Base-by-base conservation (phyloP, 495 filamentous ascomycete species). In the Apodospora peruviana region DNA sequence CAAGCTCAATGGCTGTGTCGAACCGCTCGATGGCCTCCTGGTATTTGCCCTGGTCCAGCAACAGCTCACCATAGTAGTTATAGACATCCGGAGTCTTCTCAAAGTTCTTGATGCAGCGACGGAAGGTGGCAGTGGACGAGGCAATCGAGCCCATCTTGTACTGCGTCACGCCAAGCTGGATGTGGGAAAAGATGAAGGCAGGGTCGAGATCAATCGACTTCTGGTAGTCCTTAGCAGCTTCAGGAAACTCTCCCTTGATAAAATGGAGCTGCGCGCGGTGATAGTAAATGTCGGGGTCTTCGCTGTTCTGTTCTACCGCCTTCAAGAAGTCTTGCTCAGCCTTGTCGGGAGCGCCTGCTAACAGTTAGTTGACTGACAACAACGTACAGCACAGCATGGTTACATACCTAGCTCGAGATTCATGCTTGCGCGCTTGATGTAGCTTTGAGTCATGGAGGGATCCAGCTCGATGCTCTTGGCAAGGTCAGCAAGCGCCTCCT, bases 81-180 rank as follows among this genome's bases (percentile, higher is more conserved):
- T 97, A 99, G 2, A 99, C 93, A 63, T 99, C 93, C 4, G 93
- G 91, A 8, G 91, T 89, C 54, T 88, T 87, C 53, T 90, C 87
- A 60, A 99, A 99, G 70, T 94, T 95, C 86, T 97, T 99, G 59
- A 96, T 91, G 62, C 90, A 95, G 24, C 91, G 79, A 51, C 93
- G 79, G 82, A 99, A 99, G 5, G 94, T 97, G 12, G 94, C 90
- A 90, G 96, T 97, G 21, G 91, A 95, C 5, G 91, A 96, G 3
- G 93, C 93, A 41, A 97, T 86, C 9, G 90, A 96, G 48, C 93
- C 94, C 89, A 96, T 94, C 83, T 99, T 99, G 73, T 99, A 99
- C 70, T 99, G 93, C 39, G 93, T 99, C 35, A 99, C 93, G 70
- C 93, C 93, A 43, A 99, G 87, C 67, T 99, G 93, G 58, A 99